Evolutionary conservation across 208 protist genomes (phyloP), one percentile per base, ranked within the genome.

Genomic region (Crithidia bombi): DNA sequence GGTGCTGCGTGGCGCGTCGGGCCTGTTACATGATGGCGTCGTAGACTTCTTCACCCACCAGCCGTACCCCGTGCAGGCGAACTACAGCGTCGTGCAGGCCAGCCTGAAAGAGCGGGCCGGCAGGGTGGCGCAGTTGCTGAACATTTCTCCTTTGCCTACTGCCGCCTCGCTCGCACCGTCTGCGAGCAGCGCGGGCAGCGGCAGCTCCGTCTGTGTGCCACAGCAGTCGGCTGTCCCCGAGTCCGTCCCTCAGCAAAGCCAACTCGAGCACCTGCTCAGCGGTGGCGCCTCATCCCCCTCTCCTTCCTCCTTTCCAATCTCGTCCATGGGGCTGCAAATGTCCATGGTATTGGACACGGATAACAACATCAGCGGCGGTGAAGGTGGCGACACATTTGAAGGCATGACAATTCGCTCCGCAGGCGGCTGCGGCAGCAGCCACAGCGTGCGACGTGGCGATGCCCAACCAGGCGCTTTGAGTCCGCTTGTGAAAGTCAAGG

Each of bases 21-120:
- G 3, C 30, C 12, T 51, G 19, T 14, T 67, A 11, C 51, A 1
- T 0, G 26, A 44, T 14, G 26, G n/a, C 28, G 10, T 65, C n/a
- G 39, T 25, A 5, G 14, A 17, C 12, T 52, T 67, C 30, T 62
- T 46, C 23, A 33, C 39, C 9, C 36, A 28, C 5, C 57, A 74
- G 2, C 63, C 65, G 43, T 23, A 57, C 23, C 17, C 32, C 66
- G 67, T 88, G 14, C 80, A 79, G 59, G 55, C 57, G 54, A 85
- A 83, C 50, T 59, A 73, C 28, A 52, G 33, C 26, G 86, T 81
- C 3, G 81, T 88, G 32, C 80, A 86, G 55, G 68, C 80, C 17
- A 86, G 74, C 12, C 55, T 88, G 44, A 73, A 79, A 46, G 77
- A 86, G 46, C 59, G 72, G 50, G 82, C 79, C n/a, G 52, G 33